Evolutionary conservation across 495 filamentous ascomycete genomes (phyloP).

Genomic region (Trichoderma reesei): DNA sequence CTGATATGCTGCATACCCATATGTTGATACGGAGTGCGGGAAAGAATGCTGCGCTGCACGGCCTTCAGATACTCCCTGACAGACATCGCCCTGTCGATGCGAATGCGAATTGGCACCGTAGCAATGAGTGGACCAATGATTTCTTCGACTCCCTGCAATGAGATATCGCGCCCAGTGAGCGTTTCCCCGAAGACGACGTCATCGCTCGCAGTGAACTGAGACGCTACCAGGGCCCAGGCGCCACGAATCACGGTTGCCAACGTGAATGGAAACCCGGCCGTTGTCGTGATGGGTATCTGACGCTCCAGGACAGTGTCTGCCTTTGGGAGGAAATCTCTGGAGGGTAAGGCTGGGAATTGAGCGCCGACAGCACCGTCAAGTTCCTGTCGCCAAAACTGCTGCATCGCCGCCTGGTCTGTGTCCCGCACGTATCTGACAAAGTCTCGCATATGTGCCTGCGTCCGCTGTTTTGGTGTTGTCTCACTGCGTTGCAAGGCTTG

Average conservation of each 20-base stretch:
- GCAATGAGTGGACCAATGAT: background rate
- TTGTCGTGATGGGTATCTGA: background rate
- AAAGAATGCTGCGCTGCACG: background rate
- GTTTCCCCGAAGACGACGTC: background rate
- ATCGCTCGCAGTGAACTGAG: background rate
- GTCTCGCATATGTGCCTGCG: no score
- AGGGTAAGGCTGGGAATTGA: background rate
- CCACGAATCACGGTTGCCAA: background rate
- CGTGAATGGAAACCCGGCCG: background rate
- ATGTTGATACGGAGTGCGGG: background rate
- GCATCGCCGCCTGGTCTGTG: background rate
- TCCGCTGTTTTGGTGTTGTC: background rate
- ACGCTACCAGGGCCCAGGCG: background rate
- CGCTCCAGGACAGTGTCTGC: background rate
- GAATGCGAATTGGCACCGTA: background rate
- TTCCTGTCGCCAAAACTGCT: background rate
- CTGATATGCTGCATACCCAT: background rate
- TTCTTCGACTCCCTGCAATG: background rate
- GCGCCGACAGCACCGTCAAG: background rate
- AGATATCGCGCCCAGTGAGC: background rate
- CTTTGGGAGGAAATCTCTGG: background rate
- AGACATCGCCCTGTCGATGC: background rate
- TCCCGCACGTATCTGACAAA: background rate
- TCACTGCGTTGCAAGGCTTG: background rate
- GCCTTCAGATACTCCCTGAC: background rate